These are phyloP conservation scores for Paraphaeosphaeria sporulosa DNA, from an alignment of 2,329 filamentous ascomycete species.

Conservation along the genomic window DNA sequence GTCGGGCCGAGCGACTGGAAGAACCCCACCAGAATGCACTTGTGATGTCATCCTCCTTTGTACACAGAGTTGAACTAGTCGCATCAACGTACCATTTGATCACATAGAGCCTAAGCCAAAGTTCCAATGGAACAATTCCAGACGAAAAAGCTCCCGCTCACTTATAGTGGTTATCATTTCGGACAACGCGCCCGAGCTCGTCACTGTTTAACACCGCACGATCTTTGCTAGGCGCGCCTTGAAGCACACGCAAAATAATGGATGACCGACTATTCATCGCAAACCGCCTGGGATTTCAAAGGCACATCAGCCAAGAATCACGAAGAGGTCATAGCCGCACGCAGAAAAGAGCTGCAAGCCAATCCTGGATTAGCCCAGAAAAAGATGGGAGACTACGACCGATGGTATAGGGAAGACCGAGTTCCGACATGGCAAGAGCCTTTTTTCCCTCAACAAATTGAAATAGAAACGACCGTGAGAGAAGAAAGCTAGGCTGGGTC, in stretches of 20 bases:
- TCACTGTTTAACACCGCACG: neutral
- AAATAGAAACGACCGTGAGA: neutral
- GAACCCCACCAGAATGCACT: neutral
- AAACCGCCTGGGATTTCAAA: slow-evolving; percentile 1
- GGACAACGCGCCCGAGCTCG: no score
- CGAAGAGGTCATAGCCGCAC: slow-evolving; percentile 2
- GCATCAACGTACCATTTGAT: neutral
- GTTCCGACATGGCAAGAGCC: slow-evolving; percentile 1
- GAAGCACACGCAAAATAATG: neutral
- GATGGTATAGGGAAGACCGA: slow-evolving; percentile 3
- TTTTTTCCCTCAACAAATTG: slow-evolving; percentile 1
- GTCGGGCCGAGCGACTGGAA: neutral
- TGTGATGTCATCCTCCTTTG: neutral
- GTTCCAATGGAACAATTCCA: neutral
- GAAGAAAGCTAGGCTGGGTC: neutral
- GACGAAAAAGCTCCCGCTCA: neutral
- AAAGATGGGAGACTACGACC: neutral
- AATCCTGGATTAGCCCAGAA: neutral
- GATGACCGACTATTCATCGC: neutral
- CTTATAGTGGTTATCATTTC: no score
- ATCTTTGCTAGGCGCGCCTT: neutral
- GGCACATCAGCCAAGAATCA: slow-evolving; percentile 3
- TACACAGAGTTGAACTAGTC: neutral
- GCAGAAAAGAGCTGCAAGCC: neutral
- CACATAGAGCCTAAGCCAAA: neutral